These are phyloP conservation scores for Acorus gramineus DNA, from an alignment of 106 monocot species.

Conservation along the genomic window DNA sequence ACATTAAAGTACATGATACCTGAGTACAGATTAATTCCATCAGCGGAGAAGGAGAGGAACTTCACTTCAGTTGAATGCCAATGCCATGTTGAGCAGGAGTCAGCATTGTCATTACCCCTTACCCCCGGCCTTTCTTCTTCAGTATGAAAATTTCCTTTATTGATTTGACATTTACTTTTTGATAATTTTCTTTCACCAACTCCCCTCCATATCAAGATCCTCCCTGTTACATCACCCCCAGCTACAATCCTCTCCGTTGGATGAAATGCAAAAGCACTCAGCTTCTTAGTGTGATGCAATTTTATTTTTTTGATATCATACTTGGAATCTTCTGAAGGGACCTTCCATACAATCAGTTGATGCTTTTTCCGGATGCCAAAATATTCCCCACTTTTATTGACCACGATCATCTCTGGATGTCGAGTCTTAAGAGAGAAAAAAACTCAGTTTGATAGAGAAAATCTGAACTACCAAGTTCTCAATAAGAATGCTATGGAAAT, in stretches of 20 bases:
- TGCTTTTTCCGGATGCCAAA: conserved; percentile 61
- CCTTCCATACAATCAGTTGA: conserved; percentile 68
- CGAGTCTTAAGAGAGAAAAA: conserved; percentile 38
- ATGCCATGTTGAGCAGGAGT: conserved; percentile 81
- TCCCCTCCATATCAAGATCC: conserved; percentile 87
- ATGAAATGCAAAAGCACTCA: conserved; percentile 79
- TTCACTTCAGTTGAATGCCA: conserved; percentile 80
- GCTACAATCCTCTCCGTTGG: conserved; percentile 78
- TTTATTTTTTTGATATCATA: conserved; percentile 62
- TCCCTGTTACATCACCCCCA: conserved; percentile 87
- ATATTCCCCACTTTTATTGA: conserved; percentile 62
- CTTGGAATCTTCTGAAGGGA: conserved; percentile 42
- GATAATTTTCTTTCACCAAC: conserved; percentile 56
- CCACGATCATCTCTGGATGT: conserved; percentile 35
- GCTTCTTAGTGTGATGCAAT: conserved; percentile 76
- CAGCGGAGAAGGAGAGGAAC: conserved; percentile 73
- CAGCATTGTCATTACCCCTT: conserved; percentile 73
- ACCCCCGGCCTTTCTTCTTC: conserved; percentile 57
- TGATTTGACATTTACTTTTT: conserved; percentile 4
- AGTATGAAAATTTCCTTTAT: conserved; percentile 8
- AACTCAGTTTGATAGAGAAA: background rate
- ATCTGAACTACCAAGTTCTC: too few relatives aligned
- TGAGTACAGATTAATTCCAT: conserved; percentile 95
- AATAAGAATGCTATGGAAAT: too few relatives aligned
- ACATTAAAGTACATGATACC: conserved; percentile 22